These are phyloP conservation scores for Agapanthus africanus DNA, from an alignment of 106 monocot genomes.

Conservation along the genomic window DNA sequence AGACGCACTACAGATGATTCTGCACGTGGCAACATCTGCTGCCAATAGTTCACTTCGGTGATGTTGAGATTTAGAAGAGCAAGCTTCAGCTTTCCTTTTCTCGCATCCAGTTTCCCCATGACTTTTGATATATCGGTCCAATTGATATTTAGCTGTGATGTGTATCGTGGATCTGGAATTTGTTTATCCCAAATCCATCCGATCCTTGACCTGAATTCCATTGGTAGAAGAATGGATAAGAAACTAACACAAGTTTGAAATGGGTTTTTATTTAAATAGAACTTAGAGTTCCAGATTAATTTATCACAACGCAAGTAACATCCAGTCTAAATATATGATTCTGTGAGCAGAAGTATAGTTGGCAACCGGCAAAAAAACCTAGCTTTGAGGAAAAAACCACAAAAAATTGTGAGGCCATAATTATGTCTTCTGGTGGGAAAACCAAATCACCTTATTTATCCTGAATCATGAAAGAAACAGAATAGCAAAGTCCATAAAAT, in stretches of 20 bases:
- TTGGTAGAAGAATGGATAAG: slow-evolving; percentile 1
- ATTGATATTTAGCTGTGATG: slow-evolving; percentile 43
- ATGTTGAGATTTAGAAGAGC: slow-evolving; percentile 72
- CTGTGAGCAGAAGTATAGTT: neutral
- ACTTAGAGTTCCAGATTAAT: no score
- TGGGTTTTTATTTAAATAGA: no score
- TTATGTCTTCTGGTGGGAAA: no score
- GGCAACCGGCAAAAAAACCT: neutral
- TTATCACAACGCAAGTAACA: no score
- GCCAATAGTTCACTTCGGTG: slow-evolving; percentile 61
- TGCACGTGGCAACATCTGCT: slow-evolving; percentile 32
- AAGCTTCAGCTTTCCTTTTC: slow-evolving; percentile 22
- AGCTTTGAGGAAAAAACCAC: neutral
- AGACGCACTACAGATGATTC: slow-evolving; percentile 25
- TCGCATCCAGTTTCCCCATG: slow-evolving; percentile 15
- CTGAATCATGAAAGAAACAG: no score
- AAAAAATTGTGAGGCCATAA: no score
- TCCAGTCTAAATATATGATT: neutral
- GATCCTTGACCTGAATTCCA: slow-evolving; percentile 29
- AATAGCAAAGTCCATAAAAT: no score
- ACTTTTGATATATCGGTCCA: slow-evolving; percentile 47
- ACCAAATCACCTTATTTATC: no score
- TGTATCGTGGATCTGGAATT: slow-evolving; percentile 38
- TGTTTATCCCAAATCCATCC: slow-evolving; percentile 58
- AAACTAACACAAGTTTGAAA: neutral